Percentiles rank a stretch among this genome's conserved stretches.
phyloP scores from a whole-genome alignment of 2,329 filamentous ascomycete species.

The Microthyrium microscopicum region DNA sequence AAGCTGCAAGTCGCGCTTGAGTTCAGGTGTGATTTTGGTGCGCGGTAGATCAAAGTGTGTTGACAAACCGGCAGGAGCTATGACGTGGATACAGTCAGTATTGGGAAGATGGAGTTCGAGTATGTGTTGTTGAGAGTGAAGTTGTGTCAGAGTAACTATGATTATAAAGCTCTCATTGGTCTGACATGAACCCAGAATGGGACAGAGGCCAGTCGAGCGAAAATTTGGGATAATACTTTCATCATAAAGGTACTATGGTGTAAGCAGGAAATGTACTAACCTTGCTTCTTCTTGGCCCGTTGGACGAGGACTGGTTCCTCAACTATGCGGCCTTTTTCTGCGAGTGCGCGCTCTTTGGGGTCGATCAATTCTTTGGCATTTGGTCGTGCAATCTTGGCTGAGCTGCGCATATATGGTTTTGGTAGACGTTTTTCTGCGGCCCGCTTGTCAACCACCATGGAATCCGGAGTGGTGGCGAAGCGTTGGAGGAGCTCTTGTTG shows the following conservation, averaged over 20 bases:
- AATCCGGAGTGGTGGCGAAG: too few species aligned
- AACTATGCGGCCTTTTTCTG: constrained; percentile 34
- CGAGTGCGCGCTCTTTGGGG: constrained; percentile 27
- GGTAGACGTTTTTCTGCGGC: too few species aligned
- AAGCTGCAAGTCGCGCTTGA: constrained; percentile 80
- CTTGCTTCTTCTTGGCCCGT: not conserved
- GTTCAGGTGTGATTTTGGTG: constrained; percentile 65
- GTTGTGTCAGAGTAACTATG: constrained; percentile 60
- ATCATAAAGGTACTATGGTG: constrained; percentile 48
- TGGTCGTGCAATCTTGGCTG: not conserved
- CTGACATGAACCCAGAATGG: constrained; percentile 69
- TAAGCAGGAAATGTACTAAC: constrained; percentile 9
- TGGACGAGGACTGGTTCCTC: constrained; percentile 34
- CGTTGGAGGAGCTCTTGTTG: too few species aligned
- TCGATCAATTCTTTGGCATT: constrained; percentile 3
- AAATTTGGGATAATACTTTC: constrained; percentile 48
- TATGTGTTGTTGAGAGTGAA: constrained; percentile 1
- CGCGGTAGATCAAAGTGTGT: constrained; percentile 80
- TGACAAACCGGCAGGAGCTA: constrained; percentile 54
- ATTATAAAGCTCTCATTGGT: constrained; percentile 47
- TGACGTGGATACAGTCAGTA: constrained; percentile 23
- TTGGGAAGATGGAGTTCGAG: constrained; percentile 11
- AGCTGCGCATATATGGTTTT: constrained; percentile 2
- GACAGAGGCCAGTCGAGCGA: constrained; percentile 54
- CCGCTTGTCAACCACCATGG: too few species aligned